A percentile compares a stretch with the other conserved stretches of the same genome.
Conservation (phyloP, 148 eudicot species). For the Spergularia marina region DNA sequence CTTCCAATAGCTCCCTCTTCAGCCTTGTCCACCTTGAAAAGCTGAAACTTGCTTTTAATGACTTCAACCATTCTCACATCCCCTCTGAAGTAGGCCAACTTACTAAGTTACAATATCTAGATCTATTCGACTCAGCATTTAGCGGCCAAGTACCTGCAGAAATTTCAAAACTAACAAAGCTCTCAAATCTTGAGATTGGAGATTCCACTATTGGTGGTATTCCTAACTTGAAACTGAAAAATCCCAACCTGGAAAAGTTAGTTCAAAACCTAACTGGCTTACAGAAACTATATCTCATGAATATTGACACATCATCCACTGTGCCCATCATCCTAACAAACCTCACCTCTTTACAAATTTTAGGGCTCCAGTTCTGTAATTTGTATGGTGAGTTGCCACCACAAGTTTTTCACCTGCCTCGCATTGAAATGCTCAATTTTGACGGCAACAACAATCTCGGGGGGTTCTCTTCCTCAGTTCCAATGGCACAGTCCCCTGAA, state of each 20-base stretch:
- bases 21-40: slow-evolving; percentile 29
- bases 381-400: slow-evolving; percentile 28
- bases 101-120: slow-evolving; percentile 21
- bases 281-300: slow-evolving; percentile 2
- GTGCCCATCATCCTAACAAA: slow-evolving; percentile 25
- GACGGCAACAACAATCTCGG: slow-evolving; percentile 15
- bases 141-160: slow-evolving; percentile 36
- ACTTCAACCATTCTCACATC: slow-evolving; percentile 32
- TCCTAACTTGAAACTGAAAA: slow-evolving; percentile 18
- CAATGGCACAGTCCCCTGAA: slow-evolving; percentile 11
- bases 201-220: background rate
- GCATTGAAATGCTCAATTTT: slow-evolving; percentile 22
- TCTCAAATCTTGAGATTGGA: slow-evolving; percentile 27
- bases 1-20: slow-evolving; percentile 27
- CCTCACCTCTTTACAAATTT: slow-evolving; percentile 14
- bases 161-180: slow-evolving; percentile 25
- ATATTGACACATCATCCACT: slow-evolving; percentile 24
- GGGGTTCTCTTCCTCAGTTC: slow-evolving; percentile 34
- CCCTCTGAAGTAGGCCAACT: slow-evolving; percentile 31
- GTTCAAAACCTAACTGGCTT: slow-evolving; percentile 30
- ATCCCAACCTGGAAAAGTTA: slow-evolving; percentile 14
- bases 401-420: slow-evolving; percentile 32
- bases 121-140: slow-evolving; percentile 33
- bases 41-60: slow-evolving; percentile 34
- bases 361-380: slow-evolving; percentile 10